These are phyloP conservation scores for Barnettozyma siamensis DNA, from an alignment of 805 yeast species.

Conservation along the genomic window DNA sequence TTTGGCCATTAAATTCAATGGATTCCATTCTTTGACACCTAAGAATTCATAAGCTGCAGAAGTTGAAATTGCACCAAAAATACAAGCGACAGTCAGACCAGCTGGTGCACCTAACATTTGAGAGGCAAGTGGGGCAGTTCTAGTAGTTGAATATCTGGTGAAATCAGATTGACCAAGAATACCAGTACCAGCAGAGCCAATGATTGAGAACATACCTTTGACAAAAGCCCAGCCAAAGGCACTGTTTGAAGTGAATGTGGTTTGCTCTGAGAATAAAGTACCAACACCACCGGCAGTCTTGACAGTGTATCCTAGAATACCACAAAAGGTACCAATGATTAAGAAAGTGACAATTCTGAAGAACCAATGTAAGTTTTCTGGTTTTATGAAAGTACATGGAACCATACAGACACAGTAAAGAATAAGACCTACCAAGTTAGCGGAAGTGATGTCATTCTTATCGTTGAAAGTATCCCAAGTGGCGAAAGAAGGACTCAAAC, in stretches of 20 bases:
- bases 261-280: slow-evolving; percentile 13
- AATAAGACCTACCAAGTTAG: slow-evolving; percentile 35
- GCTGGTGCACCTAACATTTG: slow-evolving; percentile 25
- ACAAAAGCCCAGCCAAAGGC: slow-evolving; percentile 26
- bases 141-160: slow-evolving; percentile 27
- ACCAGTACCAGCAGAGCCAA: slow-evolving; percentile 25
- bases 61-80: slow-evolving; percentile 28
- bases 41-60: slow-evolving; percentile 26
- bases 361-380: slow-evolving; percentile 26
- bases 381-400: slow-evolving; percentile 26
- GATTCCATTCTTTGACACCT: slow-evolving; percentile 27
- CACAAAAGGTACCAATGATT: slow-evolving; percentile 26
- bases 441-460: slow-evolving; percentile 31
- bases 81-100: slow-evolving; percentile 27
- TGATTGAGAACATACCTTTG: slow-evolving; percentile 25
- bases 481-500: slow-evolving; percentile 21
- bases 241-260: slow-evolving; percentile 3
- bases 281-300: slow-evolving; percentile 26
- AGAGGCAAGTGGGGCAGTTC: slow-evolving; percentile 21
- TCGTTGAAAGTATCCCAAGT: slow-evolving; percentile 25
- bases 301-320: slow-evolving; percentile 27
- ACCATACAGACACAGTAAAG: slow-evolving; percentile 31
- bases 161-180: slow-evolving; percentile 31
- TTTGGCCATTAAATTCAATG: slow-evolving; percentile 19
- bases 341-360: slow-evolving; percentile 23